These are phyloP conservation scores for Lentinula lateritia DNA, from an alignment of 768 basidiomycete genomes.

Conservation along the genomic window DNA sequence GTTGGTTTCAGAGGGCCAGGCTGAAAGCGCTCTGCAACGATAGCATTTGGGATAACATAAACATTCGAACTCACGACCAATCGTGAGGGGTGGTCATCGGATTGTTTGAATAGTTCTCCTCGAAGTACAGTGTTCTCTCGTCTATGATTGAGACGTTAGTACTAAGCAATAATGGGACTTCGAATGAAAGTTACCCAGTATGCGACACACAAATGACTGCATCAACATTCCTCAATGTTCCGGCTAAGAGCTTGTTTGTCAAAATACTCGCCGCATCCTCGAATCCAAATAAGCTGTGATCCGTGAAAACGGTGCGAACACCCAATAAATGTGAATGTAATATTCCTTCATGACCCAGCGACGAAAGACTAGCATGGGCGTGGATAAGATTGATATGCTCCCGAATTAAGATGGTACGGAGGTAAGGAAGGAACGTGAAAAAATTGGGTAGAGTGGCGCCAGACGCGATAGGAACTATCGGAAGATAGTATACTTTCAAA, in stretches of 20 bases:
- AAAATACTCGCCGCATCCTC: conserved; percentile 96
- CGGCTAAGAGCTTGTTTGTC: conserved; percentile 92
- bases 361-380: conserved; percentile 86
- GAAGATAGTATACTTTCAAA: conserved; percentile 93
- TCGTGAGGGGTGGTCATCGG: conserved; percentile 34
- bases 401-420: conserved; percentile 81
- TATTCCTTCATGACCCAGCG: conserved; percentile 89
- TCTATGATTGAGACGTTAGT: conserved; percentile 33
- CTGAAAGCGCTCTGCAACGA: conserved; percentile 82
- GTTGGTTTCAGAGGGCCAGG: conserved; percentile 48
- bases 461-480: conserved; percentile 82
- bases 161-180: background rate
- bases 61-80: conserved; percentile 52
- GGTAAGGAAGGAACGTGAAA: conserved; percentile 86
- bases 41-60: conserved; percentile 91
- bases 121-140: conserved; percentile 97
- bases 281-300: conserved; percentile 95
- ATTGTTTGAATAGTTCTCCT: conserved; percentile 63
- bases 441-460: conserved; percentile 94
- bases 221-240: conserved; percentile 84
- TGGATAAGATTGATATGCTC: conserved; percentile 88
- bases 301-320: conserved; percentile 90
- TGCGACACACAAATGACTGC: conserved; percentile 95
- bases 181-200: conserved; percentile 63
- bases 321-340: conserved; percentile 85